Evolutionary conservation across 306 rosid genomes (phyloP).

Genomic region (Myrica gale): DNA sequence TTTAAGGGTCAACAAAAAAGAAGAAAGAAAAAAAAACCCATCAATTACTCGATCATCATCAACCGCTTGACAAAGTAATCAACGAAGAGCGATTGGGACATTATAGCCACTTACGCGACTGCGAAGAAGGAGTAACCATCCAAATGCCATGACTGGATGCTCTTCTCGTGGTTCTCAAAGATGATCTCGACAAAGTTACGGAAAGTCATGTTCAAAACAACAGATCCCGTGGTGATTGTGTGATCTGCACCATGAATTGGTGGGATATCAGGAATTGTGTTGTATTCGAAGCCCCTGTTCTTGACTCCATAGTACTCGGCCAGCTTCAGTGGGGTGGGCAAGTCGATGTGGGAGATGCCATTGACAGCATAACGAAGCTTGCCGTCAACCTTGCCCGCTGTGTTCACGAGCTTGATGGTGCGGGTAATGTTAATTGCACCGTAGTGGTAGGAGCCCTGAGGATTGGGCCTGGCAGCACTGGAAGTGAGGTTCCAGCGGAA

Average conservation of each 20-base stretch:
- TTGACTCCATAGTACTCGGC: slow-evolving; percentile 55
- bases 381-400: slow-evolving; percentile 34
- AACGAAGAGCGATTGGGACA: background rate
- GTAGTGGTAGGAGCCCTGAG: slow-evolving; percentile 85
- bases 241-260: background rate
- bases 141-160: slow-evolving; percentile 64
- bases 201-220: slow-evolving; percentile 38
- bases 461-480: slow-evolving; percentile 93
- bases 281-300: slow-evolving; percentile 50
- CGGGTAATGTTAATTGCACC: slow-evolving; percentile 71
- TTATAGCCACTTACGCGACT: slow-evolving; percentile 52
- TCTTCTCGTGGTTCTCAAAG: slow-evolving; percentile 79
- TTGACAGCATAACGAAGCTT: slow-evolving; percentile 74
- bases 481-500: slow-evolving; percentile 88
- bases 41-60: background rate
- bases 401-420: slow-evolving; percentile 59
- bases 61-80: background rate
- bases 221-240: slow-evolving; percentile 22
- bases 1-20: background rate
- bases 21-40: background rate
- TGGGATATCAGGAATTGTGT: slow-evolving; percentile 38
- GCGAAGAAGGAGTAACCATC: slow-evolving; percentile 65
- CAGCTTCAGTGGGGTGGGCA: slow-evolving; percentile 69
- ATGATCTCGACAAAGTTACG: slow-evolving; percentile 64
- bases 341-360: slow-evolving; percentile 60